A percentile compares a stretch with the other conserved stretches of the same genome.
Evolutionary conservation across 2,329 filamentous ascomycete genomes (phyloP).

Genomic region (Colletotrichum trifolii): DNA sequence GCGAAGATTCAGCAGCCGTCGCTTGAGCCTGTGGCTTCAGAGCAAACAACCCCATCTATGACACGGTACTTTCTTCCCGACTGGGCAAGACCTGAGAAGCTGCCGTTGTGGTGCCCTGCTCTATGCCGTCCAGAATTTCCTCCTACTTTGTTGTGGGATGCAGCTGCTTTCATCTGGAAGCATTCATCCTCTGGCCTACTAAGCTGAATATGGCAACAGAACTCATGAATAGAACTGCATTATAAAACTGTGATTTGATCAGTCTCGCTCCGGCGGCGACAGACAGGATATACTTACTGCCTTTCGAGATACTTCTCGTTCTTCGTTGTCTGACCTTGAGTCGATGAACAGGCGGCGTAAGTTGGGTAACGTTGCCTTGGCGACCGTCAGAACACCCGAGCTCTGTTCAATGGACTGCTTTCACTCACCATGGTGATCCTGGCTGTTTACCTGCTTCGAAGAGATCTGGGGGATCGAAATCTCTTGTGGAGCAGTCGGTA

Average conservation of each 20-base stretch:
- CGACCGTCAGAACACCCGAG: constrained; percentile 19
- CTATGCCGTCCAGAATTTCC: too few species aligned
- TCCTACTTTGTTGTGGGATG: background rate
- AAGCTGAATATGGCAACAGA: constrained; percentile 95
- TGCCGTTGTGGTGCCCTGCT: too few species aligned
- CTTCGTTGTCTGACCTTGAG: constrained; percentile 90
- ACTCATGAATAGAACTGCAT: constrained; percentile 95
- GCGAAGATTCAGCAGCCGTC: too few species aligned
- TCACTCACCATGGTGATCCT: constrained; percentile 29
- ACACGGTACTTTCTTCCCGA: too few species aligned
- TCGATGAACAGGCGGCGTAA: constrained; percentile 96
- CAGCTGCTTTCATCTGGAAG: constrained; percentile 42
- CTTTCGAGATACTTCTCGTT: constrained; percentile 92
- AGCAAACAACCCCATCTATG: too few species aligned
- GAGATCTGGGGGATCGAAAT: too few species aligned
- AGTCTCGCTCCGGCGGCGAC: constrained; percentile 7
- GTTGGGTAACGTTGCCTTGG: constrained; percentile 84
- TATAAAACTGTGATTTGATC: constrained; percentile 82
- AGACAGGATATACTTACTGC: constrained; percentile 70
- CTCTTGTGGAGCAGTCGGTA: too few species aligned
- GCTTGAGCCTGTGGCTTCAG: too few species aligned
- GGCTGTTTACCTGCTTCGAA: background rate
- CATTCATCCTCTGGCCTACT: constrained; percentile 86
- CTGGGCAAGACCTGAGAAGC: too few species aligned
- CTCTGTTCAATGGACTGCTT: background rate